Evolutionary conservation across 2,329 filamentous ascomycete species (phyloP).

Genomic region (Venturia oleaginea): DNA sequence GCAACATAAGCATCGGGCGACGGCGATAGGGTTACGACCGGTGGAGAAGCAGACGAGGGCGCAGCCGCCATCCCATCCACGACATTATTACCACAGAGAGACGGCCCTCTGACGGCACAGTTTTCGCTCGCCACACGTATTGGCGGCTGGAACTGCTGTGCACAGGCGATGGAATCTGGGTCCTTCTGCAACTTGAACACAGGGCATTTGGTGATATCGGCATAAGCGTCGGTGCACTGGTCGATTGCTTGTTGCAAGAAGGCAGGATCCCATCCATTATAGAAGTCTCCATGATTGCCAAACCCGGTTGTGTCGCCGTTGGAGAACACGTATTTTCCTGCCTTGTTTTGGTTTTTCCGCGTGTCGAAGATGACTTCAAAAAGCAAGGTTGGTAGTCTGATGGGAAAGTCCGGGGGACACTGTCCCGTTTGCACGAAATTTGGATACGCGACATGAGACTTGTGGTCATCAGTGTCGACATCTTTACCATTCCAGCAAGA

Average conservation of each 20-base stretch:
- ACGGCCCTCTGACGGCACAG: not conserved
- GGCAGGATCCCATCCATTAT: conserved; percentile 63
- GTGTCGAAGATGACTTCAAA: conserved; percentile 83
- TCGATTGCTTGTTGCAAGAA: conserved; percentile 66
- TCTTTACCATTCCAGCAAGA: conserved; percentile 16
- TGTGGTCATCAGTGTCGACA: conserved; percentile 41
- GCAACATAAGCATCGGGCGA: not conserved
- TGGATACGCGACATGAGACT: conserved; percentile 68
- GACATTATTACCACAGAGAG: not conserved
- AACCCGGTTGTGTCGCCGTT: conserved; percentile 68
- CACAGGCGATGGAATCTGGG: not conserved
- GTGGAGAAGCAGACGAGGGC: not conserved
- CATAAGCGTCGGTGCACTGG: not conserved
- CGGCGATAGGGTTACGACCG: no score
- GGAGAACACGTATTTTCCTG: conserved; percentile 64
- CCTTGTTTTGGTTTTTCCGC: conserved; percentile 48
- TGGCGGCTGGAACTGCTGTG: not conserved
- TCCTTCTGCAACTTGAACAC: not conserved
- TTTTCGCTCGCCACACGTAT: not conserved
- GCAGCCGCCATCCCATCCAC: not conserved
- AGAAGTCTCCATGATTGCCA: conserved; percentile 72
- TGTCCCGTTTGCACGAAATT: conserved; percentile 64
- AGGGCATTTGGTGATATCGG: not conserved
- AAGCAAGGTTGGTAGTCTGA: conserved; percentile 65
- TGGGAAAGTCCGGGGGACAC: conserved; percentile 62